Evolutionary conservation across 2,329 filamentous ascomycete genomes (phyloP).

Genomic region (Aspergillus fijiensis): DNA sequence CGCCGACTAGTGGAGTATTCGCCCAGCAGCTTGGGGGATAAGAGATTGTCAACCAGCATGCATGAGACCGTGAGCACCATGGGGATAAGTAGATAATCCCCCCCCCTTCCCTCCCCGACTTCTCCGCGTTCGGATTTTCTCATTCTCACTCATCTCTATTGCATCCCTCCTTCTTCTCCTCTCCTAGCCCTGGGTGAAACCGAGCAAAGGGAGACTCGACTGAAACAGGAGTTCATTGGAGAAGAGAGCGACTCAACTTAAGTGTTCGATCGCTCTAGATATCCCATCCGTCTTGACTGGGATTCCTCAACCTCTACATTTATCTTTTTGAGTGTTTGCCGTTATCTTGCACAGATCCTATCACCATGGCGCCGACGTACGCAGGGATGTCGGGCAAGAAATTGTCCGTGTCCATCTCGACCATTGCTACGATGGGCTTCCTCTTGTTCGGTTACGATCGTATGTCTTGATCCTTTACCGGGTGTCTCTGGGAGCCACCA

Average conservation of each 20-base stretch:
- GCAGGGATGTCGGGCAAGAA: slow-evolving; percentile 60
- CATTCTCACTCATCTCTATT: slow-evolving; percentile 13
- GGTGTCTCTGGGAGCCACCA: not conserved
- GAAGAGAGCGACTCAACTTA: slow-evolving; percentile 4
- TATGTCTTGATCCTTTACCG: slow-evolving; percentile 25
- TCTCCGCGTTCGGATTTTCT: slow-evolving; percentile 19
- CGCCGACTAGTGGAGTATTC: slow-evolving; percentile 11
- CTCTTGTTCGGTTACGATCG: slow-evolving; percentile 61
- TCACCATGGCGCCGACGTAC: slow-evolving; percentile 54
- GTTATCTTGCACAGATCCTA: not conserved
- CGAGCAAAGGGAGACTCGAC: not conserved
- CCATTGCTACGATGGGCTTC: slow-evolving; percentile 65
- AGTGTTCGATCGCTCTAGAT: slow-evolving; percentile 2
- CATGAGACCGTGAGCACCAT: slow-evolving; percentile 20
- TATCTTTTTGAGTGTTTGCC: not conserved
- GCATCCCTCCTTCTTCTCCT: slow-evolving; percentile 5
- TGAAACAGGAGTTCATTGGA: not conserved
- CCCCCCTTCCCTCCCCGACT: slow-evolving; percentile 19
- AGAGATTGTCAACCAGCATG: slow-evolving; percentile 15
- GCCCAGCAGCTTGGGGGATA: slow-evolving; percentile 13
- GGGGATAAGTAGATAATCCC: slow-evolving; percentile 30
- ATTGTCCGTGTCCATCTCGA: slow-evolving; percentile 59
- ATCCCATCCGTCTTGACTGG: not conserved
- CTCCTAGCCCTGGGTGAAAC: not conserved
- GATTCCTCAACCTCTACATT: not conserved